Evolutionary conservation across 2,329 filamentous ascomycete species (phyloP), one percentile per base, ranked within the genome.

Genomic region (Peltaster fructicola): DNA sequence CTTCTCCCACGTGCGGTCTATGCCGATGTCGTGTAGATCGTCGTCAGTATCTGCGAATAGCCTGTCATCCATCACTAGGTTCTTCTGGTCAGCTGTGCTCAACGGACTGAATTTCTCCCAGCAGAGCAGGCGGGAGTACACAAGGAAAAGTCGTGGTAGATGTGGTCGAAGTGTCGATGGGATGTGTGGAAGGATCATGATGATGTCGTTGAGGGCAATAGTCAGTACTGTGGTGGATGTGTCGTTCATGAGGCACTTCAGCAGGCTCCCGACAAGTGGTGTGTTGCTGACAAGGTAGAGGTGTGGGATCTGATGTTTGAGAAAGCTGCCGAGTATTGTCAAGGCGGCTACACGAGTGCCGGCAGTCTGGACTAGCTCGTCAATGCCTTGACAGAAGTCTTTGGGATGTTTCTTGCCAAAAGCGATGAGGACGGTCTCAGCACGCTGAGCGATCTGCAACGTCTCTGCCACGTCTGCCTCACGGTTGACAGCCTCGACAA

Each of bases 161-260:
- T 74, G 65, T 1, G 67, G 61, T 2, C 71, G 68, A 8, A 84
- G 52, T 3, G 73, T 73, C 37, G 66, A 73, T 1, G 78, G 78
- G 48, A 85, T 78, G 43, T 84, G 77, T 2, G 79, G 79, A 24
- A 88, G 50, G 14, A 85, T 68, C 79, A 88, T 88, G 35, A 79
- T 73, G 30, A 88, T 51, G 6, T 70, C 67, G 4, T 75, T 77
- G 25, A 88, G 54, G 1, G 77, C 75, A 20, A 81, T 56, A 2
- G 77, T 77, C n/a, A 85, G 62, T 3, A 76, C 68, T 1, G 73
- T 73, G 0, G 76, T 79, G 1, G 77, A 84, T 2, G 74, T 77
- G 46, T 88, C 79, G 27, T 66, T 66, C 48, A 81, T 74, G 2
- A 88, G 58, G 34, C 76, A 84, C 40, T 66, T 69, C 25, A 85